Evolutionary conservation across 2,329 filamentous ascomycete species (phyloP), one percentile per base, ranked within the genome.

Genomic region (Stemphylium lycopersici): DNA sequence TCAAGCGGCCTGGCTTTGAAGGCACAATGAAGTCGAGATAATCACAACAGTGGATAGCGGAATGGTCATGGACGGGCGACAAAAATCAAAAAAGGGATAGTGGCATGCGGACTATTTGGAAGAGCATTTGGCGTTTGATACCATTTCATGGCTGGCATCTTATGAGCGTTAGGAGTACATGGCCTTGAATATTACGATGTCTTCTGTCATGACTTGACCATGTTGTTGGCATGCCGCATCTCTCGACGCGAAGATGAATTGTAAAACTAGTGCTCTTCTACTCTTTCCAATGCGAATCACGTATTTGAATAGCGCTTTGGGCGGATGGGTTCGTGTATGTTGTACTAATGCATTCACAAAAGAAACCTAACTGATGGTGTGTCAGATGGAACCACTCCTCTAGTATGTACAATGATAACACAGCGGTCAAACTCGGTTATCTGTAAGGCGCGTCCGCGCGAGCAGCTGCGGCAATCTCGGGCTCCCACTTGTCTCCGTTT

Each of bases 381-480:
- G 49, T 64, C 56, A 45, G 51, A 62, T 41, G 46, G 48, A 48
- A 38, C 49, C 56, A 31, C 59, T 65, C 47, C 54, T 52, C 55
- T 59, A 63, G 61, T 74, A 73, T 74, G 52, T 74, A 73, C 71
- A 74, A 49, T 39, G 34, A 55, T 52, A 60, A 49, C 52, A 34
- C 50, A 47, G 39, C 16, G 13, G 34, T 36, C 46, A 26, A 20
- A 34, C n/a, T 52, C 49, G 52, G 31, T 70, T 75, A 77, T 69
- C 75, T 73, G 66, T 77, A 98, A 46, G 93, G 93, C 50, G 93
- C 87, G 83, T 99, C 95, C 58, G 95, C 95, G 72, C 92, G 88
- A 74, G 95, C 95, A 65, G 86, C 88, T 54, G 95, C 93, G 1
- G 93, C 93, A 72, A 99, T 83, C 80, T 99, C 95, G 6, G 95